Evolutionary conservation across 148 eudicot genomes (phyloP), one percentile per base, ranked within the genome.

Genomic region (Rhododendron vialii): DNA sequence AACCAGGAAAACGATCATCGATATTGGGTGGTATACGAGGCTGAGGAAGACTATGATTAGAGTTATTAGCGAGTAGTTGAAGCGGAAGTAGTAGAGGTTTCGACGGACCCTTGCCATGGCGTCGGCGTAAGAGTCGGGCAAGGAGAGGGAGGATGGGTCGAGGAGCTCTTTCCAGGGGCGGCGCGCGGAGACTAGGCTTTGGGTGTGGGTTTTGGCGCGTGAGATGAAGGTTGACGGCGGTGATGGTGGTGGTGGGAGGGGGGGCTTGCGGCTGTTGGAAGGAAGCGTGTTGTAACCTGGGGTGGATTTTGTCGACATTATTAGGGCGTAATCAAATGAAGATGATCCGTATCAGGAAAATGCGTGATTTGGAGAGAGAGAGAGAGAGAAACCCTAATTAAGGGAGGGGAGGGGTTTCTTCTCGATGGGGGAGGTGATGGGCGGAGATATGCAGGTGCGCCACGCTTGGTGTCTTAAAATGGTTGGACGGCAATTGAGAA

Each of bases 101-200:
- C 92, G 91, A 28, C 95, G 89, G 86, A 93, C 36, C 12, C 95
- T 90, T 35, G 92, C 24, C 80, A 84, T 91, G 88, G 93, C 89
- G 1, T 87, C 89, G 50, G 90, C 20, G 90, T 94, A 94, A 87
- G 88, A 77, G 87, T 43, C 47, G 65, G 98, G 98, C 6, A 85
- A 84, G 17, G 95, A 91, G 86, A 92, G 33, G 59, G 92, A 67
- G 78, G 93, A 67, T 28, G 63, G 75, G 73, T 93, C 93, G 81
- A 95, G 85, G 86, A 95, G 85, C 53, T 89, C 87, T 0, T 90
- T 86, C 97, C 95, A 94, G 74, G 96, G 95, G 8, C 95, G 97
- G 84, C 89, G 90, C 74, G 87, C 85, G 88, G 94, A 84, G 63
- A 88, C 63, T 61, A 91, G 83, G 89, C 92, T 69, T 36, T 57